These are phyloP conservation scores for Colletotrichum caudatum DNA, from an alignment of 2,329 filamentous ascomycete genomes.

Conservation along the genomic window DNA sequence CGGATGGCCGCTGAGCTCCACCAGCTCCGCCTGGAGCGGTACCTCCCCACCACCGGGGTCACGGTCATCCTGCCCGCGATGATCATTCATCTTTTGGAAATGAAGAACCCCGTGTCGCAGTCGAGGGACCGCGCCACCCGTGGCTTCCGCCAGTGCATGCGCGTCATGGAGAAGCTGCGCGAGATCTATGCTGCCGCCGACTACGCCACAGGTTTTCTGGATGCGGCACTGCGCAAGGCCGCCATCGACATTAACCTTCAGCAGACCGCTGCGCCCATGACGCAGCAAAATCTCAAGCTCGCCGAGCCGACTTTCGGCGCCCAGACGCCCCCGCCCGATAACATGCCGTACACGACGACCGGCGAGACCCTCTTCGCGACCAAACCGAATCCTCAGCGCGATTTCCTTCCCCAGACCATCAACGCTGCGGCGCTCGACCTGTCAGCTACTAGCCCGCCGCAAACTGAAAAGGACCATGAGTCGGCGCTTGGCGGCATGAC, in stretches of 20 bases:
- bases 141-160: conserved; percentile 93
- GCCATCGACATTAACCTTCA: conserved; percentile 73
- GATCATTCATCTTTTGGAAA: conserved; percentile 92
- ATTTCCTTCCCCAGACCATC: conserved; percentile 52
- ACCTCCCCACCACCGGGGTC: conserved; percentile 88
- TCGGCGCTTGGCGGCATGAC: conserved; percentile 54
- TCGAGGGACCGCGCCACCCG: conserved; percentile 79
- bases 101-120: conserved; percentile 82
- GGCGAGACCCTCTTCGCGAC: conserved; percentile 53
- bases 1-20: conserved; percentile 84
- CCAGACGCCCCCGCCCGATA: conserved; percentile 68
- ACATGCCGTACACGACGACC: conserved; percentile 57
- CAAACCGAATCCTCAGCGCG: conserved; percentile 38
- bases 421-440: conserved; percentile 53
- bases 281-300: conserved; percentile 48
- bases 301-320: conserved; percentile 53
- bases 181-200: conserved; percentile 96
- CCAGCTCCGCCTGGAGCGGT: conserved; percentile 78
- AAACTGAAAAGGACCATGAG: conserved; percentile 57
- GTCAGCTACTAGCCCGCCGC: conserved; percentile 57
- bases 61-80: conserved; percentile 92
- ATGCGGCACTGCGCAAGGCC: conserved; percentile 89
- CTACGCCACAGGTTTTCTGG: conserved; percentile 94
- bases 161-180: conserved; percentile 86
- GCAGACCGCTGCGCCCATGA: conserved; percentile 51